Evolutionary conservation across 371 early-diverging fungal genomes (phyloP).

Genomic region (Haplosporangium sp.): DNA sequence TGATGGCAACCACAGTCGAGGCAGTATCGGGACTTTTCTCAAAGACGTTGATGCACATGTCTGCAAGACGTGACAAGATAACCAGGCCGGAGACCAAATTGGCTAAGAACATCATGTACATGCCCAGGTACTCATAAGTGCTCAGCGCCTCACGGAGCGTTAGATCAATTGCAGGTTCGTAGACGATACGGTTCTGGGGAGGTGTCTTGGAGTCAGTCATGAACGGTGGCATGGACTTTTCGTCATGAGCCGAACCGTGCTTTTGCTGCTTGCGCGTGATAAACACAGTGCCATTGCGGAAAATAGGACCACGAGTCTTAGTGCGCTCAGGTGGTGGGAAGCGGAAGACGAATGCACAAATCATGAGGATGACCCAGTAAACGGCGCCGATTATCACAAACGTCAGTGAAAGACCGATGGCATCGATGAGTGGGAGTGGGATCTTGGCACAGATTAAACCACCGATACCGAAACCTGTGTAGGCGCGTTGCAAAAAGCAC

Average conservation of each 20-base stretch:
- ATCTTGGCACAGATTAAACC: slow-evolving; percentile 72
- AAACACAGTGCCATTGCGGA: slow-evolving; percentile 57
- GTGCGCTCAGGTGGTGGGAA: slow-evolving; percentile 75
- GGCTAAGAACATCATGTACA: slow-evolving; percentile 64
- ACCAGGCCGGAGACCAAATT: slow-evolving; percentile 68
- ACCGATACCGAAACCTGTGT: slow-evolving; percentile 71
- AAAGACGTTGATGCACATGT: slow-evolving; percentile 66
- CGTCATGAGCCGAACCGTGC: slow-evolving; percentile 32
- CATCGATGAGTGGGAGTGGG: slow-evolving; percentile 62
- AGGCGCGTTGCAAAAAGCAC: not conserved
- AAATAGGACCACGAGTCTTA: slow-evolving; percentile 63
- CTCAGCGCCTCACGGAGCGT: slow-evolving; percentile 48
- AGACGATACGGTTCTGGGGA: slow-evolving; percentile 49
- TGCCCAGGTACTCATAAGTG: slow-evolving; percentile 50
- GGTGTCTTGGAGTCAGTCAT: slow-evolving; percentile 49
- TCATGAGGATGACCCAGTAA: slow-evolving; percentile 59
- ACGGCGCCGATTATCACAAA: slow-evolving; percentile 66
- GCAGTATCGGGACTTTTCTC: slow-evolving; percentile 61
- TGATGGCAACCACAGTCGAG: slow-evolving; percentile 67
- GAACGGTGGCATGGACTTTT: slow-evolving; percentile 37
- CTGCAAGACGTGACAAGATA: slow-evolving; percentile 70
- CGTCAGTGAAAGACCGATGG: slow-evolving; percentile 61
- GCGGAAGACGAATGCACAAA: slow-evolving; percentile 61
- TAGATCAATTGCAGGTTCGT: slow-evolving; percentile 52
- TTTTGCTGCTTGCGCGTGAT: slow-evolving; percentile 51